phyloP scores from a whole-genome alignment of 768 basidiomycete species.

The Hygrophoropsis aurantiaca region DNA sequence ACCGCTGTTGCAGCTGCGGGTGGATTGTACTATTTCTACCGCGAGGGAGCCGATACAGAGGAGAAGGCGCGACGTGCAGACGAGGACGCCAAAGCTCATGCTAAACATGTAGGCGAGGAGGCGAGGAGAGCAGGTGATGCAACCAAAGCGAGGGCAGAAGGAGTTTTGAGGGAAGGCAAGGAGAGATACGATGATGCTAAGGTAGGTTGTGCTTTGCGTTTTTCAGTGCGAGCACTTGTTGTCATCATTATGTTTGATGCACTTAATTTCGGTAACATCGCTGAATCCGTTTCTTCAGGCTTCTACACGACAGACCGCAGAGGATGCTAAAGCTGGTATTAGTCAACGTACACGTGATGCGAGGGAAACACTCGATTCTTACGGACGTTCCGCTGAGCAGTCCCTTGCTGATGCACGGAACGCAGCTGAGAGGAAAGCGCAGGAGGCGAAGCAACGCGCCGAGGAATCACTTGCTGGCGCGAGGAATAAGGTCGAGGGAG shows the following conservation, averaged over 20 bases:
- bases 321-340: slow-evolving; percentile 23
- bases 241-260: too few relatives aligned
- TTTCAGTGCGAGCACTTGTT: too few relatives aligned
- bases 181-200: slow-evolving; percentile 33
- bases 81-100: slow-evolving; percentile 30
- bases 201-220: too few relatives aligned
- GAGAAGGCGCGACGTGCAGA: slow-evolving; percentile 30
- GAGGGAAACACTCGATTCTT: slow-evolving; percentile 20
- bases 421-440: slow-evolving; percentile 24
- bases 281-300: too few relatives aligned
- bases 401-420: slow-evolving; percentile 21
- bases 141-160: slow-evolving; percentile 30
- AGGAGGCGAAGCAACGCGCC: slow-evolving; percentile 27
- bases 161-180: slow-evolving; percentile 26
- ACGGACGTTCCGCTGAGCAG: slow-evolving; percentile 12
- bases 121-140: slow-evolving; percentile 21
- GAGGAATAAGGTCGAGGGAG: slow-evolving; percentile 24
- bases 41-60: slow-evolving; percentile 18
- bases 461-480: slow-evolving; percentile 22
- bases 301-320: slow-evolving; percentile 14
- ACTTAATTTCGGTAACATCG: too few relatives aligned
- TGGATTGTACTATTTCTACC: slow-evolving; percentile 38
- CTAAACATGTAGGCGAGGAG: slow-evolving; percentile 18
- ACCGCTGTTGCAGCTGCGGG: slow-evolving; percentile 33
- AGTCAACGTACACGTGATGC: slow-evolving; percentile 17